These are phyloP conservation scores for Linnemannia hyalina DNA, from an alignment of 192 early-diverging fungal species.

Conservation along the genomic window DNA sequence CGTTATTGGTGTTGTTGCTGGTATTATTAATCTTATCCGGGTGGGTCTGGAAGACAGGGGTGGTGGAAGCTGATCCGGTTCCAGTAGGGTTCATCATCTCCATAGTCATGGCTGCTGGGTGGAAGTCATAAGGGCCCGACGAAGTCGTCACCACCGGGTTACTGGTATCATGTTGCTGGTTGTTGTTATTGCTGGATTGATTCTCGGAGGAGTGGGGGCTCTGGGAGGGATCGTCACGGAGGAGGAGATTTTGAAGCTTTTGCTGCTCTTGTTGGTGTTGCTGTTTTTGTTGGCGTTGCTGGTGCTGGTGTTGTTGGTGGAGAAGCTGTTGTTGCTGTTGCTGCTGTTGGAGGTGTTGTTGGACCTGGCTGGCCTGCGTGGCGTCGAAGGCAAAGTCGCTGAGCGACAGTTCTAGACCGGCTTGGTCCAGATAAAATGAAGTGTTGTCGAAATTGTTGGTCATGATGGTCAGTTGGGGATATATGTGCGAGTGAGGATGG, in stretches of 20 bases:
- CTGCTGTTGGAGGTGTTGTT: constrained; percentile 42
- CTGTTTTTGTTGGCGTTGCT: constrained; percentile 31
- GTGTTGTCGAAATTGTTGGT: constrained; percentile 47
- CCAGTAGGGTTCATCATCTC: constrained; percentile 18
- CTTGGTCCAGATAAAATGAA: constrained; percentile 34
- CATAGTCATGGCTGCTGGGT: background rate
- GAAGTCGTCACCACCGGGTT: constrained; percentile 5
- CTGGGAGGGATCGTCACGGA: constrained; percentile 27
- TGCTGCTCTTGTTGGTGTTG: constrained; percentile 34
- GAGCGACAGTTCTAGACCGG: constrained; percentile 44
- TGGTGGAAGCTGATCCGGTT: constrained; percentile 38
- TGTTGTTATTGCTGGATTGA: constrained; percentile 8
- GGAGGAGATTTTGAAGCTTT: constrained; percentile 39
- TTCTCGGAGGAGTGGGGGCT: background rate
- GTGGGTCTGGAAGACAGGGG: constrained; percentile 48
- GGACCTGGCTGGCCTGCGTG: constrained; percentile 38
- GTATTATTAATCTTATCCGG: constrained; percentile 20
- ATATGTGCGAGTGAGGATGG: background rate
- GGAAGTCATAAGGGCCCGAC: constrained; percentile 16
- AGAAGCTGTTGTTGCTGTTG: constrained; percentile 34
- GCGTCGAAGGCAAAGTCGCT: constrained; percentile 52
- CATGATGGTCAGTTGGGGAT: constrained; percentile 11
- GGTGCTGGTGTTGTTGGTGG: constrained; percentile 28
- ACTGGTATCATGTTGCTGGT: background rate
- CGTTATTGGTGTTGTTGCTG: background rate